These are phyloP conservation scores for Paratinospora sagittata DNA, from an alignment of 164 flowering plant species.

Conservation along the genomic window DNA sequence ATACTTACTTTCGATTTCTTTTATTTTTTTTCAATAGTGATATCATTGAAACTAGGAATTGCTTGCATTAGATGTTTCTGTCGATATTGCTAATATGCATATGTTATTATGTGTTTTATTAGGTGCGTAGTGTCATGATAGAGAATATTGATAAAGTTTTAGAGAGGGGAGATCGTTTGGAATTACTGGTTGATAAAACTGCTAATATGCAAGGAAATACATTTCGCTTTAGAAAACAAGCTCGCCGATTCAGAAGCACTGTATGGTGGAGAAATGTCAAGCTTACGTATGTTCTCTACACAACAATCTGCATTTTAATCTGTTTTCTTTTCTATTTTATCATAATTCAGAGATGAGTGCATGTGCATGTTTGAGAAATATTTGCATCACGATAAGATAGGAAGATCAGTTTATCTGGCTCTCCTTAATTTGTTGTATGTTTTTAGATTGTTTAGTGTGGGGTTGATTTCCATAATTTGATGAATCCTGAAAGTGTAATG, in stretches of 20 bases:
- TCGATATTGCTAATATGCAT: neutral
- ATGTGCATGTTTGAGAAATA: neutral
- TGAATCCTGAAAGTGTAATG: neutral
- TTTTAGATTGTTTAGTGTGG: neutral
- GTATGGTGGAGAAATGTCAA: constrained; percentile 84
- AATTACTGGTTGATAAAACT: constrained; percentile 68
- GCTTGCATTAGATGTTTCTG: neutral
- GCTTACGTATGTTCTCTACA: constrained; percentile 48
- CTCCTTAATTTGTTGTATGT: neutral
- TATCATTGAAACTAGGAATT: too few relatives aligned
- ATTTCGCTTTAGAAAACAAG: constrained; percentile 63
- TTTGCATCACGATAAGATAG: neutral
- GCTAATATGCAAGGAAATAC: constrained; percentile 65
- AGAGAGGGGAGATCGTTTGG: constrained; percentile 83
- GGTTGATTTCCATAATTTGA: neutral
- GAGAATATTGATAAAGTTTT: constrained; percentile 83
- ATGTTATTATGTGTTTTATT: constrained; percentile 3
- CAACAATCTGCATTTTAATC: neutral
- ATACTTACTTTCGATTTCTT: neutral
- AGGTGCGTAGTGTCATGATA: constrained; percentile 81
- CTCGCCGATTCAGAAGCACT: constrained; percentile 52
- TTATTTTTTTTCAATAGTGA: neutral
- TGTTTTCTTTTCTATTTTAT: neutral
- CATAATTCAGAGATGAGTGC: neutral
- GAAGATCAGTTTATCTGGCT: neutral